A percentile compares a stretch with the other conserved stretches of the same genome.
These are phyloP conservation scores for Exophiala aquamarina DNA, from an alignment of 2,329 filamentous ascomycete genomes.

Conservation along the genomic window DNA sequence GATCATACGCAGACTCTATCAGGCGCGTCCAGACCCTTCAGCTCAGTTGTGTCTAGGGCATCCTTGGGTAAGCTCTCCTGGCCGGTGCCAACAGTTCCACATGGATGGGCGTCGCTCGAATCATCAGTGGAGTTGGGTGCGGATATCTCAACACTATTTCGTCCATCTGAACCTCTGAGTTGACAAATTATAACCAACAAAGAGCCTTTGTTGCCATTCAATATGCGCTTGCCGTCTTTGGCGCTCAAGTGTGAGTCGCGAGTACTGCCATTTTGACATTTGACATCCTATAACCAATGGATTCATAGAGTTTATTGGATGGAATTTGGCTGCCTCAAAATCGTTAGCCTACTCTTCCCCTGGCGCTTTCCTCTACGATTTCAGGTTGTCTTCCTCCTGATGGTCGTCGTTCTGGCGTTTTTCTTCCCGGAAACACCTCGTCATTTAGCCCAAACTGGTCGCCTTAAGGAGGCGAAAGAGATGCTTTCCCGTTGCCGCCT, in stretches of 20 bases:
- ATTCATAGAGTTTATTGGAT: slow-evolving; percentile 34
- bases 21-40: slow-evolving; percentile 31
- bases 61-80: slow-evolving; percentile 26
- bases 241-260: slow-evolving; percentile 2
- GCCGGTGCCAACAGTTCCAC: slow-evolving; percentile 29
- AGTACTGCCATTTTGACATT: background rate
- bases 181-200: slow-evolving; percentile 29
- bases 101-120: slow-evolving; percentile 29
- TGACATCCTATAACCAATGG: background rate
- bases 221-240: slow-evolving; percentile 23
- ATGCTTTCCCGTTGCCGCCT: slow-evolving; percentile 17
- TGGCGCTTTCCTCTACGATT: slow-evolving; percentile 64
- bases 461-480: slow-evolving; percentile 24
- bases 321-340: slow-evolving; percentile 31
- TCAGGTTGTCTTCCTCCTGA: slow-evolving; percentile 58
- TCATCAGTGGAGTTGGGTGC: slow-evolving; percentile 31
- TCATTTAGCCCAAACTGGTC: slow-evolving; percentile 26
- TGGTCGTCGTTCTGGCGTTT: slow-evolving; percentile 52
- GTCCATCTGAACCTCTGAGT: slow-evolving; percentile 31
- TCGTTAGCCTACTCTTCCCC: slow-evolving; percentile 37
- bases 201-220: slow-evolving; percentile 30
- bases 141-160: slow-evolving; percentile 31
- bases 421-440: slow-evolving; percentile 50
- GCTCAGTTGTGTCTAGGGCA: slow-evolving; percentile 30
- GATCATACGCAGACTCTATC: slow-evolving; percentile 29